Base-by-base conservation (phyloP, 2,329 filamentous ascomycete genomes). In the Epichloe glyceriae region DNA sequence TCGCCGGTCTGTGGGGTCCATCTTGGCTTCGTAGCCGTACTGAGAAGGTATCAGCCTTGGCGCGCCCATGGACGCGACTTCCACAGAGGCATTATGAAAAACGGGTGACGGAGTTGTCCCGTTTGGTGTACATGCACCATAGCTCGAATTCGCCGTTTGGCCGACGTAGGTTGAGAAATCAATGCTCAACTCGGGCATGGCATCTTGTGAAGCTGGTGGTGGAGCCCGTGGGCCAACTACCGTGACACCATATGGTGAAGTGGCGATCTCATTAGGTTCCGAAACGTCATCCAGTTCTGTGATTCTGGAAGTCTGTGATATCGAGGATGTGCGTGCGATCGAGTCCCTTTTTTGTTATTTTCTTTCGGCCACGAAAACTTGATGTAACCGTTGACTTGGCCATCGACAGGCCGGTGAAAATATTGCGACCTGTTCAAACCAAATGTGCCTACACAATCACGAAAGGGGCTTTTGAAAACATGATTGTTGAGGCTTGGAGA, bases 321-420 rank as follows among this genome's bases (percentile, higher is more conserved):
- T 20, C 3, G 48, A 38, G 4, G 42, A 26, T 11, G 47, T 44
- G 26, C 17, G 33, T 4, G 8, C 17, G 12, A 14, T 26, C 1
- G 50, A 41, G 14, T 17, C 20, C 12, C 34, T 47, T 5, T 47
- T 45, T 5, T 44, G 6, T 34, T 33, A 30, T 33, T 45, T 40
- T 53, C 53, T 42, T 58, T 47, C n/a, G 62, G 61, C 66, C 66
- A 68, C 46, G 63, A 60, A 45, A 69, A 66, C 49, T 69, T 69
- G 51, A 69, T 61, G 53, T 69, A 69, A 2, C 66, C 64, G 46
- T 69, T 68, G 34, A 69, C 64, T 42, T 59, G 59, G 15, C 67
- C 67, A 40, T 64, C 62, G 3, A 55, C 37, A 1, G 67, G 67
- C 5, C 65, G 61, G 40, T 42, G 11, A 49, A 63, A 68, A 2